Base-by-base conservation (phyloP, 1,139 yeast species). In the Diutina mesorugosa region DNA sequence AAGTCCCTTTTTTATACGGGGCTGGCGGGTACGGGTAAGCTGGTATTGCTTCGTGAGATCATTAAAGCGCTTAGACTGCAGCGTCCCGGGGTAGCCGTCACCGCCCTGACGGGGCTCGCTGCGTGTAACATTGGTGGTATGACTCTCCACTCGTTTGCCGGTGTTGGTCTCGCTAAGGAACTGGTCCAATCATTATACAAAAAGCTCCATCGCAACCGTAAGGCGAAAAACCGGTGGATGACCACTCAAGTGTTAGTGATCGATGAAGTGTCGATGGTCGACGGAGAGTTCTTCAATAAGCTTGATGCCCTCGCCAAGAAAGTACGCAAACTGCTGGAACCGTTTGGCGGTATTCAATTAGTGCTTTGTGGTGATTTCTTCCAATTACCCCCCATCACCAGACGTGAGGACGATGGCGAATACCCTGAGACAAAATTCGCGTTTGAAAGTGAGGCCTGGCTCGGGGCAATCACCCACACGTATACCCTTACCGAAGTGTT, bases 11-110 rank as follows among this genome's bases (percentile, higher is more conserved):
- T 90, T 66, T 90, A 87, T 65, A 90, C 97, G 0, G 98, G 98
- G 48, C 88, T 97, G 48, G 98, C 98, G 0, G 98, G 97, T 64
- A 90, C 97, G 1, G 98, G 98, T 64, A 90, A 90, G 67, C 89
- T 97, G 1, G 84, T 90, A 5, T 73, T 88, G 21, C 72, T 95
- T 55, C 77, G 85, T 59, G 79, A 85, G 32, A 77, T 93, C 50
- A 91, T 93, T 57, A 78, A 81, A 60, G 74, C 79, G 0, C 71
- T 93, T 58, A 76, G 74, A 59, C 58, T 62, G 1, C 76, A 72
- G 57, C 75, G 83, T 64, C 75, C 77, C 1, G 45, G 48, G n/a
- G 90, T 90, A 1, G 95, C 90, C 0, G 89, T 90, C 1, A 90
- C 97, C 0, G 97, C 97, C 0, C 86, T 96, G 0, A 90, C 97